Percentiles rank a stretch among this genome's conserved stretches.
Evolutionary conservation across 768 basidiomycete genomes (phyloP).

Genomic region (Agaricus subrufescens): DNA sequence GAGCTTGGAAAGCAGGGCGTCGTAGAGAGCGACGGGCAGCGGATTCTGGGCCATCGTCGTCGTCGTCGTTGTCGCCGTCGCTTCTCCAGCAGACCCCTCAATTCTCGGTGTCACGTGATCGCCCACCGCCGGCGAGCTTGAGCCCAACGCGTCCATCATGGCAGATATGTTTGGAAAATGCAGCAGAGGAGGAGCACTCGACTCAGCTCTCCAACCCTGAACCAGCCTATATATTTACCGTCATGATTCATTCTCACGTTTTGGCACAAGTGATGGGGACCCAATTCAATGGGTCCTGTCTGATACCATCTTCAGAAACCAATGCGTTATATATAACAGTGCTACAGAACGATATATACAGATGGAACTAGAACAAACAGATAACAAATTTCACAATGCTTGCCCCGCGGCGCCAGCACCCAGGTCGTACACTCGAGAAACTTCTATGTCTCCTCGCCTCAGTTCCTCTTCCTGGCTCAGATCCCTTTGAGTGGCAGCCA

Average conservation of each 20-base stretch:
- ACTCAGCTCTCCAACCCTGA: background rate
- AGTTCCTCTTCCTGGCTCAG: background rate
- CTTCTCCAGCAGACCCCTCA: background rate
- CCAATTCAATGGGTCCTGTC: too few relatives aligned
- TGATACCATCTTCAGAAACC: background rate
- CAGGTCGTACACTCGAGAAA: background rate
- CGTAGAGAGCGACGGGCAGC: slow-evolving; percentile 47
- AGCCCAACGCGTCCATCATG: background rate
- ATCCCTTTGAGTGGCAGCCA: background rate
- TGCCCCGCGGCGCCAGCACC: background rate
- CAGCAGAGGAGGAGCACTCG: background rate
- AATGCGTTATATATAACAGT: background rate
- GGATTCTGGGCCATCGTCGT: slow-evolving; percentile 26
- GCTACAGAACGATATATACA: background rate
- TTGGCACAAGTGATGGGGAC: background rate
- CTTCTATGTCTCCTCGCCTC: background rate
- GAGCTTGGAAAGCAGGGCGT: slow-evolving; percentile 55
- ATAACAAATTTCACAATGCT: background rate
- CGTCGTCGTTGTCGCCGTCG: slow-evolving; percentile 1
- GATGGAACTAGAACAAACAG: background rate
- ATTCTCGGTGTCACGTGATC: slow-evolving; percentile 3
- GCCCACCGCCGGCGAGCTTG: background rate
- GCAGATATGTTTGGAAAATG: too few relatives aligned
- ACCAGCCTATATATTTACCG: too few relatives aligned
- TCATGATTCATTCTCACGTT: slow-evolving; percentile 2